phyloP scores from a whole-genome alignment of 1,284 basidiomycete genomes.

The Apiotrichum mycotoxinovorans region DNA sequence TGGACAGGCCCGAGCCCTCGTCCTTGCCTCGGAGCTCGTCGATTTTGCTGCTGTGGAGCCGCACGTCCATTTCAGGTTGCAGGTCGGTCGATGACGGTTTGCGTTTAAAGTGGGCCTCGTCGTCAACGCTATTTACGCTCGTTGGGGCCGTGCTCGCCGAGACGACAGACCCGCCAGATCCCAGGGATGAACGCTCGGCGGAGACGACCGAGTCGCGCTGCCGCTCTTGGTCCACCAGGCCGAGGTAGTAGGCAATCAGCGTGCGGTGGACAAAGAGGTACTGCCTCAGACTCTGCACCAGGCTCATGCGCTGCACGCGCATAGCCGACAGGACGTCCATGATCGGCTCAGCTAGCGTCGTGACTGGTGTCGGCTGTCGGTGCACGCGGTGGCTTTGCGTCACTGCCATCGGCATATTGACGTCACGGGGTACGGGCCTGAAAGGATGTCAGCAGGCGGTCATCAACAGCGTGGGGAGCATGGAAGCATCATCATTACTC shows the following conservation, averaged over 20 bases:
- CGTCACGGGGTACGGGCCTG: background rate
- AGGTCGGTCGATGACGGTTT: slow-evolving; percentile 45
- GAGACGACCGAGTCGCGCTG: background rate
- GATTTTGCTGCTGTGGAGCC: slow-evolving; percentile 5
- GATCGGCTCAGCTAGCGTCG: slow-evolving; percentile 67
- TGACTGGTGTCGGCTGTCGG: slow-evolving; percentile 59
- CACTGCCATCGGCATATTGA: slow-evolving; percentile 8
- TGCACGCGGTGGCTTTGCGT: slow-evolving; percentile 24
- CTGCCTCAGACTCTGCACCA: slow-evolving; percentile 82
- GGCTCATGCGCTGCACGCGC: slow-evolving; percentile 84
- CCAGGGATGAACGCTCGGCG: background rate
- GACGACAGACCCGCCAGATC: background rate
- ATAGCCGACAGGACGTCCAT: slow-evolving; percentile 76
- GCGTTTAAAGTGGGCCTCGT: slow-evolving; percentile 39
- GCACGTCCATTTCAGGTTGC: slow-evolving; percentile 20
- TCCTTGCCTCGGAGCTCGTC: slow-evolving; percentile 3
- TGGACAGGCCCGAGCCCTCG: slow-evolving; percentile 29
- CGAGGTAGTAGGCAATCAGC: slow-evolving; percentile 73
- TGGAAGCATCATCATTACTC: too few relatives aligned
- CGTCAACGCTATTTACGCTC: slow-evolving; percentile 26
- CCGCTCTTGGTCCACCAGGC: slow-evolving; percentile 66
- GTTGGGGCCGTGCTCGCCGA: slow-evolving; percentile 3
- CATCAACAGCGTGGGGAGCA: background rate
- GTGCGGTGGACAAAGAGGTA: slow-evolving; percentile 86
- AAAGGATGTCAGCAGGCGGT: background rate